These are phyloP conservation scores for Yamagishiella unicocca DNA, from an alignment of 139 green algal species.

Conservation along the genomic window DNA sequence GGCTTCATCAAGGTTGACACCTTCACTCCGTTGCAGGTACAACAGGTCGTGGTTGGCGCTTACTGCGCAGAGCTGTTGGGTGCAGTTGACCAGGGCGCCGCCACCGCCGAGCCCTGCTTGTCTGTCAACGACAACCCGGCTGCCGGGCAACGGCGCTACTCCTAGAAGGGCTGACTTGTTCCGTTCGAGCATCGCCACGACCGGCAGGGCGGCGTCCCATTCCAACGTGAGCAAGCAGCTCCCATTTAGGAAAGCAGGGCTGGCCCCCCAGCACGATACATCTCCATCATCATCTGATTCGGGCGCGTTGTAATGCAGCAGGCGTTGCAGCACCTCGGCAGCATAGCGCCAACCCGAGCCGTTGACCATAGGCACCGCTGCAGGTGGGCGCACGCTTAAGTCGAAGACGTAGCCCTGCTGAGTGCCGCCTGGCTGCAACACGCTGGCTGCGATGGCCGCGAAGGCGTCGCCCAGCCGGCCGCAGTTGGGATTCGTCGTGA, in stretches of 20 bases:
- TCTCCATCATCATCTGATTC: neutral
- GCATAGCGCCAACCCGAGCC: constrained; percentile 12
- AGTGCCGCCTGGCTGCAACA: constrained; percentile 12
- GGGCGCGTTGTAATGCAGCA: constrained; percentile 22
- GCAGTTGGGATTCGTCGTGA: constrained; percentile 14
- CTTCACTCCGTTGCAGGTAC: too few species aligned
- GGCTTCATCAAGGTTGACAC: too few species aligned
- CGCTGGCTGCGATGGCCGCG: constrained; percentile 17
- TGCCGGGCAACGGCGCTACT: constrained; percentile 24
- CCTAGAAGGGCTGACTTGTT: neutral
- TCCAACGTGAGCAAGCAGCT: constrained; percentile 18
- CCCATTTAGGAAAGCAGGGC: neutral
- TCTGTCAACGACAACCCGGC: neutral
- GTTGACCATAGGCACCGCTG: constrained; percentile 2
- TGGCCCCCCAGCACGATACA: neutral
- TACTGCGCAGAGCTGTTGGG: neutral
- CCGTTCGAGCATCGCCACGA: neutral
- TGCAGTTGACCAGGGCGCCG: neutral
- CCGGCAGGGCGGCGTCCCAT: neutral
- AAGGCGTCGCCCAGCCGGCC: constrained; percentile 6
- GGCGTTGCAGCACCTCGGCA: neutral
- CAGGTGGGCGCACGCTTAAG: neutral
- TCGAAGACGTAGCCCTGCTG: constrained; percentile 29
- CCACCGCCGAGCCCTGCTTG: neutral
- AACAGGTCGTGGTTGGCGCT: constrained; percentile 24